These are phyloP conservation scores for Flaveria ramosissima DNA, from an alignment of 129 eudicot genomes.

Conservation along the genomic window DNA sequence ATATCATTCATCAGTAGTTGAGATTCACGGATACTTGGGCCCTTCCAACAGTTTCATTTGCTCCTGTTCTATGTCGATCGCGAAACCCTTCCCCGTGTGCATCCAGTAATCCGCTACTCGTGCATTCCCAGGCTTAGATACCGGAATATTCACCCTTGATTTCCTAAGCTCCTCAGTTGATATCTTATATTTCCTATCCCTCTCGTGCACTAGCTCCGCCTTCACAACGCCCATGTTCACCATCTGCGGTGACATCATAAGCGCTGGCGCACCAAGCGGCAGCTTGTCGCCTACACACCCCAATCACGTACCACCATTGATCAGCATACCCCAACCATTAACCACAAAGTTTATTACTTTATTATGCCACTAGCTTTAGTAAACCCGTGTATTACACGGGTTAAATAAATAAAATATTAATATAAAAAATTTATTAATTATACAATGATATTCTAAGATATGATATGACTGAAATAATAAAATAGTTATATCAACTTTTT, in stretches of 20 bases:
- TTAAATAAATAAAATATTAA: no score
- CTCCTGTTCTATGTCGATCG: conserved; percentile 52
- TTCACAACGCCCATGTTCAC: conserved; percentile 48
- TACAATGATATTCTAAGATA: no score
- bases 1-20: not conserved
- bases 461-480: no score
- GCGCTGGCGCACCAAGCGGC: conserved; percentile 87
- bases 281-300: conserved; percentile 62
- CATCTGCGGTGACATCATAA: conserved; percentile 89
- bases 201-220: conserved; percentile 47
- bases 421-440: no score
- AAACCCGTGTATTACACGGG: no score
- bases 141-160: conserved; percentile 49
- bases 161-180: conserved; percentile 39
- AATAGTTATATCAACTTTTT: no score
- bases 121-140: conserved; percentile 42
- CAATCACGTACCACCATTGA: not conserved
- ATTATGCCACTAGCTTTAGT: no score
- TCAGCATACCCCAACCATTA: no score
- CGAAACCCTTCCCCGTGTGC: conserved; percentile 67
- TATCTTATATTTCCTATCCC: conserved; percentile 65
- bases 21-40: conserved; percentile 39
- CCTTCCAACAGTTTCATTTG: conserved; percentile 48
- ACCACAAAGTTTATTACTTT: not conserved
- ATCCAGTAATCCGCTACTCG: conserved; percentile 73